These are phyloP conservation scores for Myxozyma mucilagina DNA, from an alignment of 805 yeast genomes.

Conservation along the genomic window DNA sequence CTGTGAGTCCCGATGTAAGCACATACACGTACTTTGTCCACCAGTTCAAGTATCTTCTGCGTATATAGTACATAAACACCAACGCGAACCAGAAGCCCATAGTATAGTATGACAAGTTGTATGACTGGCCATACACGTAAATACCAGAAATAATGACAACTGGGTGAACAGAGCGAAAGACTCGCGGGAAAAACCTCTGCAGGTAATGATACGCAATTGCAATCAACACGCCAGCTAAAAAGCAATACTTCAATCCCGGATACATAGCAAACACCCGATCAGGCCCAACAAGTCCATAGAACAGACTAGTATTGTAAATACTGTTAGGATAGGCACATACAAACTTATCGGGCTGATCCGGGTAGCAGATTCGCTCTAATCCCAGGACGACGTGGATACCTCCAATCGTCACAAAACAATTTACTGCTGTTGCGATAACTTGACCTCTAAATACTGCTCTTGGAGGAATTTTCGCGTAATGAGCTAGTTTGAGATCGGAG, in stretches of 20 bases:
- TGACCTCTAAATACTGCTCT: slow-evolving; percentile 52
- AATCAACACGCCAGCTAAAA: slow-evolving; percentile 28
- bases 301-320: slow-evolving; percentile 52
- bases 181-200: slow-evolving; percentile 11
- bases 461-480: slow-evolving; percentile 56
- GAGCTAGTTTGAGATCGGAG: slow-evolving; percentile 50
- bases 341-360: slow-evolving; percentile 45
- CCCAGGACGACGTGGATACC: slow-evolving; percentile 46
- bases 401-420: slow-evolving; percentile 52
- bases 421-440: slow-evolving; percentile 53
- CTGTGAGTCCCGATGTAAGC: slow-evolving; percentile 64
- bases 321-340: slow-evolving; percentile 46
- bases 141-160: slow-evolving; percentile 33
- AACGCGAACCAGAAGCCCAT: slow-evolving; percentile 43
- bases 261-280: slow-evolving; percentile 42
- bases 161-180: slow-evolving; percentile 19
- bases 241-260: slow-evolving; percentile 28
- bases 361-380: slow-evolving; percentile 48
- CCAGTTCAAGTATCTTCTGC: slow-evolving; percentile 59
- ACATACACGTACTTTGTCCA: slow-evolving; percentile 75
- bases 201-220: slow-evolving; percentile 19
- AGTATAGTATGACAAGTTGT: slow-evolving; percentile 17
- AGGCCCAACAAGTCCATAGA: slow-evolving; percentile 66
- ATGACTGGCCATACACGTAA: slow-evolving; percentile 16
- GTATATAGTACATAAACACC: slow-evolving; percentile 57